These are phyloP conservation scores for Lathyrus oleraceus DNA, from an alignment of 306 rosid species.

Conservation along the genomic window DNA sequence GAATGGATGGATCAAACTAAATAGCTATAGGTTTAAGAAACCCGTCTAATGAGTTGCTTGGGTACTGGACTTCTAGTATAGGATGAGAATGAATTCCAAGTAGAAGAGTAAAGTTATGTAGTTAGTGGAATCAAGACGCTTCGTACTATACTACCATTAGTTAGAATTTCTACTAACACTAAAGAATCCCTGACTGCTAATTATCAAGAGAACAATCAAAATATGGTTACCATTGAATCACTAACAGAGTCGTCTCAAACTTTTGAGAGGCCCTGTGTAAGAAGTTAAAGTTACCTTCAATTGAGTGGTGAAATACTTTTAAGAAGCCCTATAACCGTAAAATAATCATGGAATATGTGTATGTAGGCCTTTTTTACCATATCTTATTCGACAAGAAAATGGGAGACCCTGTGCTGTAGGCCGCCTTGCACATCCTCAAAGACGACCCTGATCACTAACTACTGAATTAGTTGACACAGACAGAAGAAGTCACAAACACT, in stretches of 20 bases:
- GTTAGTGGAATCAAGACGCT: not conserved
- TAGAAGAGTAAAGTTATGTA: not conserved
- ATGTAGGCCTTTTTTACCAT: no score
- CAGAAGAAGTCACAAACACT: not conserved
- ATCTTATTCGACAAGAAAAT: no score
- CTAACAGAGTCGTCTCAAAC: not conserved
- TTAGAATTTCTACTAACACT: not conserved
- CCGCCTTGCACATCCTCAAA: no score
- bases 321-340: no score
- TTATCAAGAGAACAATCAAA: constrained; percentile 21
- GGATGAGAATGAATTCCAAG: not conserved
- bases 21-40: not conserved
- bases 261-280: no score
- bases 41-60: not conserved
- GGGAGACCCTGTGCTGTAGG: no score
- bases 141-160: not conserved
- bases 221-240: not conserved
- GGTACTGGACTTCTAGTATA: not conserved
- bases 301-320: no score
- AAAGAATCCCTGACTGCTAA: not conserved
- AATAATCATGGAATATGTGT: no score
- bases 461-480: not conserved
- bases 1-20: not conserved
- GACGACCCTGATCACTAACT: no score
- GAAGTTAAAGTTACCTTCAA: no score